Base-by-base conservation (phyloP, 129 eudicot genomes). In the Apium graveolens region DNA sequence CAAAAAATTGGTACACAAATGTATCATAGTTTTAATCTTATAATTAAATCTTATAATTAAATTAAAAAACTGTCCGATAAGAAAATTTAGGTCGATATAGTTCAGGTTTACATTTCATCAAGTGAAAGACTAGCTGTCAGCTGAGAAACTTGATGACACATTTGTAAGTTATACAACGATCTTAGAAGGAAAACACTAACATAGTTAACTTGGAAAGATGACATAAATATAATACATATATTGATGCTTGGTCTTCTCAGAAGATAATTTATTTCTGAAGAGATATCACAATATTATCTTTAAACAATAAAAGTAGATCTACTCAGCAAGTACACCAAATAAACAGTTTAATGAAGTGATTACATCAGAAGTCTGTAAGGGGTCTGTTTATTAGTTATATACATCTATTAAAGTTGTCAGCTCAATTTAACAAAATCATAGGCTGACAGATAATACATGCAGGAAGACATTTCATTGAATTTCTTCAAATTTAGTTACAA, bases 401-500 rank as follows among this genome's bases (percentile, higher is more conserved):
- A 29, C 20, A 38, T 2, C 68, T 65, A 29, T 14, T 29, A 65
- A 65, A 29, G 38, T 31, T 65, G 70, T 29, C 38, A 29, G 3
- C 38, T 65, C 70, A 65, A 11, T 5, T 65, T 65, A 65, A 26
- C 37, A 27, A 65, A 11, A 3, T 24, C 1, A 1, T 57, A 57
- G 65, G 31, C 26, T 65, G 70, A 65, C 20, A 21, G 11, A 55
- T 55, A 60, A 60, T 60, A 60, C 66, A 57, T 57, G 31, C 26
- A 57, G 14, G 29, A n/a, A 57, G 66, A n/a, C 17, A 24, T 10
- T 60, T n/a, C 66, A 24, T 57, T 20, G 11, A 41, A 43, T 42
- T 51, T 46, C 66, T 57, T 57, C 3, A n/a, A 42, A 43, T 43
- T 51, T 46, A 85, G 97, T 87, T 89, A 96, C 99, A 96, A 80